Conservation (phyloP, 1,284 basidiomycete species). For the Puccinia polysora region DNA sequence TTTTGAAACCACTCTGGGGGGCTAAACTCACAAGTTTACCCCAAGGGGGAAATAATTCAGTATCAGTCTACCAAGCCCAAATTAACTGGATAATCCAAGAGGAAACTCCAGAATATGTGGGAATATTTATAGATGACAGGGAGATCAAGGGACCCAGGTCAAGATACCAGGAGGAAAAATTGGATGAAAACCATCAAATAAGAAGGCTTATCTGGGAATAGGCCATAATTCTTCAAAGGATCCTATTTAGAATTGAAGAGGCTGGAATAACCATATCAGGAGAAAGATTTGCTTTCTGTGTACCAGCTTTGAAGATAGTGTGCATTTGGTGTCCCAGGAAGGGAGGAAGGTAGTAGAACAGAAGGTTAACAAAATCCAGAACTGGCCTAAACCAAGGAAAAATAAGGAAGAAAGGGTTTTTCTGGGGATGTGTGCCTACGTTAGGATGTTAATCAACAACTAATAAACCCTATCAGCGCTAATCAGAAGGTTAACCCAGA, state of each 20-base stretch:
- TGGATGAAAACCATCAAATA: background rate
- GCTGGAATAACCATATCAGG: conserved; percentile 12
- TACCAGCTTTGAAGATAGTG: conserved; percentile 2
- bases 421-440: conserved; percentile 18
- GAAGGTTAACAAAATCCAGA: background rate
- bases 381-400: background rate
- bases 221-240: conserved; percentile 12
- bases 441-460: conserved; percentile 33
- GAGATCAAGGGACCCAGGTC: background rate
- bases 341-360: background rate
- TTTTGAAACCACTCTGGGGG: too few relatives aligned
- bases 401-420: background rate
- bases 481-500: conserved; percentile 9
- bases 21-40: too few relatives aligned
- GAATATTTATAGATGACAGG: conserved; percentile 16
- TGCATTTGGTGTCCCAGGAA: conserved; percentile 9
- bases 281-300: conserved; percentile 11
- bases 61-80: too few relatives aligned
- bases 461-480: background rate
- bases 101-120: background rate
- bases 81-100: conserved; percentile 20
- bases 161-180: background rate
- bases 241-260: conserved; percentile 26
- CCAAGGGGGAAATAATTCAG: too few relatives aligned
- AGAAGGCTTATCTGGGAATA: conserved; percentile 23